A percentile compares a stretch with the other conserved stretches of the same genome.
These are phyloP conservation scores for Ustilago trichophora DNA, from an alignment of 1,284 basidiomycete species.

Conservation along the genomic window DNA sequence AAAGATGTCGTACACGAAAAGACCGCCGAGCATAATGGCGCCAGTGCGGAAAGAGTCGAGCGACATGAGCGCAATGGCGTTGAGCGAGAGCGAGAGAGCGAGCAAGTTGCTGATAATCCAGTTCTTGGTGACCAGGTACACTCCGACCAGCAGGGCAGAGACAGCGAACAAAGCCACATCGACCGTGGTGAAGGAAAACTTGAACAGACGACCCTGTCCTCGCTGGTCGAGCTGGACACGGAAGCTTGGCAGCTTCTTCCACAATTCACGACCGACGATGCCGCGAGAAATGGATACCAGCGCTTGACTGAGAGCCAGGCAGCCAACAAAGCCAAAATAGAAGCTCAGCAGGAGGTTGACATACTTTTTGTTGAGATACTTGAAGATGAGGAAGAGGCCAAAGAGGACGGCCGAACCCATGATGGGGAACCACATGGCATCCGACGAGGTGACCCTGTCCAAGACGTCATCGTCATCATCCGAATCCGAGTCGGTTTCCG, in stretches of 20 bases:
- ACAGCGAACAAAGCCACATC: constrained; percentile 76
- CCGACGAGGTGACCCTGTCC: constrained; percentile 56
- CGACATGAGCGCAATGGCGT: constrained; percentile 81
- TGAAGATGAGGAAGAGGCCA: constrained; percentile 60
- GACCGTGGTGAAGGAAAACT: constrained; percentile 66
- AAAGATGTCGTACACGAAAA: constrained; percentile 66
- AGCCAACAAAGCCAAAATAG: constrained; percentile 63
- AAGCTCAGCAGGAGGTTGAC: constrained; percentile 59
- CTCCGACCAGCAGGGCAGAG: constrained; percentile 74
- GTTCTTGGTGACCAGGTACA: constrained; percentile 74
- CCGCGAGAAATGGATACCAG: constrained; percentile 21
- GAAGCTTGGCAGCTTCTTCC: constrained; percentile 49
- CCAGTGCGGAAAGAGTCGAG: constrained; percentile 94
- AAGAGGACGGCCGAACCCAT: constrained; percentile 61
- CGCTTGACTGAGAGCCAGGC: constrained; percentile 53
- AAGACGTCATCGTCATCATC: constrained; percentile 53
- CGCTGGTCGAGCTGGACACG: constrained; percentile 37
- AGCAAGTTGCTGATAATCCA: constrained; percentile 82
- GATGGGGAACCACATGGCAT: constrained; percentile 63
- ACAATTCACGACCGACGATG: constrained; percentile 27
- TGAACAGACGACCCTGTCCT: constrained; percentile 35
- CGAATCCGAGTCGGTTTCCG: constrained; percentile 26
- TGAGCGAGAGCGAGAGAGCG: constrained; percentile 83
- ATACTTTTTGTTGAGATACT: constrained; percentile 60
- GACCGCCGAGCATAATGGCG: constrained; percentile 75